Evolutionary conservation across 495 filamentous ascomycete species (phyloP), one percentile per base, ranked within the genome.

Genomic region (Tuber indicum): DNA sequence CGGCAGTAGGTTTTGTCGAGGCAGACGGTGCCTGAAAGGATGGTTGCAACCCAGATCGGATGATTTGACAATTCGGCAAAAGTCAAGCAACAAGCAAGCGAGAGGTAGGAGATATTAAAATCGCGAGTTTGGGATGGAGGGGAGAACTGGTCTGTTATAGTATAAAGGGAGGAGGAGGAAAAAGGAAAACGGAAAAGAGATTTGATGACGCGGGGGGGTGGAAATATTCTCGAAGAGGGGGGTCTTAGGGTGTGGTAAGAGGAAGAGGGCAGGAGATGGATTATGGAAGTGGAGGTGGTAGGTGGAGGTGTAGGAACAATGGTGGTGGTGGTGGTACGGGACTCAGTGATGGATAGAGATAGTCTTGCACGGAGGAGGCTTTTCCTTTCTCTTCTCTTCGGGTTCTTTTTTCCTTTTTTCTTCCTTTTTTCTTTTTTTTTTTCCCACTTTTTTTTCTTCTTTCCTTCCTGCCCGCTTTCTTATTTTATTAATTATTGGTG

Each of bases 21-120:
- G 77, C 58, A 71, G 78, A 80, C 76, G 78, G 78, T 80, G 78
- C 78, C 78, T 79, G 78, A 75, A 80, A 80, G 77, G 58, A 75
- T 80, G 78, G 78, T 80, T 80, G 77, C 78, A 80, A 80, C 77
- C 77, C 78, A 80, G 78, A 80, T 80, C 77, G 71, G 78, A 80
- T 79, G 78, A 80, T 80, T 80, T 74, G 78, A 80, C 73, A 80
- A 79, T 80, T 79, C 78, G 78, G 76, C 78, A 78, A 80, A 78
- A 79, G 78, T 77, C 76, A 79, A 80, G 75, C 73, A 79, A 79
- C 75, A 80, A 78, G 78, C 46, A 79, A 71, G 78, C 78, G 78
- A 80, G 77, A 80, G 77, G 78, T 43, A 45, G 70, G 26, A 47
- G 69, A 77, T 80, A 80, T 80, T 80, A 80, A 80, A 79, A 80